Base-by-base conservation (phyloP, 306 rosid species). In the Sphenostylis stenocarpa region DNA sequence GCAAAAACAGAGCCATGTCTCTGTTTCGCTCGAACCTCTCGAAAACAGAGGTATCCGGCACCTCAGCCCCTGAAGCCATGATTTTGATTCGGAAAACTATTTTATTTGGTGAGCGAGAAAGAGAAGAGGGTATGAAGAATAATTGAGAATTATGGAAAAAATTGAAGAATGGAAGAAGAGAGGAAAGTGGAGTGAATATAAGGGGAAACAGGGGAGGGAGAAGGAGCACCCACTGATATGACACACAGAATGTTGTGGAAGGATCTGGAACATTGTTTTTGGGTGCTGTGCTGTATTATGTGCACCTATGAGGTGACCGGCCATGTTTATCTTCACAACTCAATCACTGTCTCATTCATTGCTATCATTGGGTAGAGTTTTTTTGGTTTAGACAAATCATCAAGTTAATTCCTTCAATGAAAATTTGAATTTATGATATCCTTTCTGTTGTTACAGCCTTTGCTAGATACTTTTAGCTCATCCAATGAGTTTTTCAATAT, bases 41-140 rank as follows among this genome's bases (percentile, higher is more conserved):
- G 6, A 89, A 82, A 4, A 82, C 5, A 1, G 91, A 67, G 11
- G 87, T n/a, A 61, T 91, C 88, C 0, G 89, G 65, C 6, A 53
- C 38, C 3, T 84, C 88, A 0, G 85, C 23, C 2, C 84, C 89
- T 2, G 96, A 91, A 67, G 91, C 91, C 97, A 94, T 3, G 69
- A 34, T 26, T 24, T 8, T 10, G 52, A 12, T 29, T 1, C 33
- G 6, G 67, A 48, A 65, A 2, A 11, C 1, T 26, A 17, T n/a
- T 19, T 1, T 0, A 0, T 0, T 8, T 0, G 1, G 4, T 6
- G 57, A 52, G 45, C 41, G 53, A 47, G 57, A 38, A 78, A 28
- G 71, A 48, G 38, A 78, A 28, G 71, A 48, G 38, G 49, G 60
- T 10, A 3, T 33, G 43, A 9, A 11, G 6, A 4, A 15, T 56